These are phyloP conservation scores for Rhizophlyctis rosea DNA, from an alignment of 192 early-diverging fungal genomes.

Conservation along the genomic window DNA sequence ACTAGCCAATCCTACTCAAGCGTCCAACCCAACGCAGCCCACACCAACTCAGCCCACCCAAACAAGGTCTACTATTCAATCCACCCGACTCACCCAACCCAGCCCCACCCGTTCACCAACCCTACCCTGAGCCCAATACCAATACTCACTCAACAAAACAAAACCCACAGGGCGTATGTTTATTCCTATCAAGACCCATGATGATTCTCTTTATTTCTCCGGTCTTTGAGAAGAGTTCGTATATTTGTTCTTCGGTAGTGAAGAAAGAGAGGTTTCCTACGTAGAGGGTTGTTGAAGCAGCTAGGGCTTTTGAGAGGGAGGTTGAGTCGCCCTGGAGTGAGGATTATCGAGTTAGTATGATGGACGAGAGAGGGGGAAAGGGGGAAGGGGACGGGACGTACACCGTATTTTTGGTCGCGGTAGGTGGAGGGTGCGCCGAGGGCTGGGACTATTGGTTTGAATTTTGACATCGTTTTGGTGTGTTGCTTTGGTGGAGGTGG, in stretches of 20 bases:
- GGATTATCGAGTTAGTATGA: background rate
- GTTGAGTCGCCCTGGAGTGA: slow-evolving; percentile 25
- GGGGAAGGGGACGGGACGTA: slow-evolving; percentile 11
- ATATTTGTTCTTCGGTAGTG: slow-evolving; percentile 98
- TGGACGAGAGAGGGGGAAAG: background rate
- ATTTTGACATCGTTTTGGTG: too few species aligned
- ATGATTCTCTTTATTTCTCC: slow-evolving; percentile 99
- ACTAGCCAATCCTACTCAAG: too few species aligned
- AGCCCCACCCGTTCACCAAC: background rate
- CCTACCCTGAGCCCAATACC: background rate
- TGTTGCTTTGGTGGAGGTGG: too few species aligned
- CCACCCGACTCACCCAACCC: background rate
- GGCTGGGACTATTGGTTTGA: slow-evolving; percentile 65
- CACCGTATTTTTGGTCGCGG: slow-evolving; percentile 78
- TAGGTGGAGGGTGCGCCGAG: slow-evolving; percentile 81
- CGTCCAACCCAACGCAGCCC: too few species aligned
- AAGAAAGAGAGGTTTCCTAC: slow-evolving; percentile 97
- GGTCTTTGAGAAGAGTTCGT: slow-evolving; percentile 90
- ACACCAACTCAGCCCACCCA: too few species aligned
- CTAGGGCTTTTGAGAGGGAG: slow-evolving; percentile 27
- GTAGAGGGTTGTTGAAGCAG: slow-evolving; percentile 76
- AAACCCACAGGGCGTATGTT: slow-evolving; percentile 96
- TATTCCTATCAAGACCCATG: slow-evolving; percentile 92
- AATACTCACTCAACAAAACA: slow-evolving; percentile 94
- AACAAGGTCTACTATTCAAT: background rate